Evolutionary conservation across 495 filamentous ascomycete genomes (phyloP).

Genomic region (Tricharina praecox): DNA sequence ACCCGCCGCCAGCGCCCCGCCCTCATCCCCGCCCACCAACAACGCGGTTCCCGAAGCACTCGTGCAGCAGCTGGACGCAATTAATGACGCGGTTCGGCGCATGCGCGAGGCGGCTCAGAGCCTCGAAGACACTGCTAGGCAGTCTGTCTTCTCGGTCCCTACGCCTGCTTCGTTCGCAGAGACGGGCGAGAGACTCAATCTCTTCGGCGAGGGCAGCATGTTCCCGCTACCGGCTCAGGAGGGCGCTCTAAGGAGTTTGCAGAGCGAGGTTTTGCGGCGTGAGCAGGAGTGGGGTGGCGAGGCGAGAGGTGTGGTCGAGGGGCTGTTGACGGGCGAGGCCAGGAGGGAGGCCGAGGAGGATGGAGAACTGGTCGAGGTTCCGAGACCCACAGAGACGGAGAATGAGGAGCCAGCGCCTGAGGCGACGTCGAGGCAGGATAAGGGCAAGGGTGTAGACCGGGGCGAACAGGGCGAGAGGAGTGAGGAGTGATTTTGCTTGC

Average conservation of each 20-base stretch:
- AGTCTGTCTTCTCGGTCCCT: slow-evolving; percentile 1
- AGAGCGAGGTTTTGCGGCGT: slow-evolving; percentile 13
- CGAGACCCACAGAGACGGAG: background rate
- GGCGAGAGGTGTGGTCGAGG: slow-evolving; percentile 13
- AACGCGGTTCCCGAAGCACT: too few species aligned
- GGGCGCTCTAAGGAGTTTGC: slow-evolving; percentile 11
- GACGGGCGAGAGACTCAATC: slow-evolving; percentile 9
- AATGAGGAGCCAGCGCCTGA: background rate
- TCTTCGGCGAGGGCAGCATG: slow-evolving; percentile 21
- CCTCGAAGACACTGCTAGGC: background rate
- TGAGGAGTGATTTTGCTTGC: too few species aligned
- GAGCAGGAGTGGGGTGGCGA: slow-evolving; percentile 14
- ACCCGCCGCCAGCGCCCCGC: too few species aligned
- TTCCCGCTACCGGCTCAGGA: slow-evolving; percentile 14
- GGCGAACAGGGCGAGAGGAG: background rate
- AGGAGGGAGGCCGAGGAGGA: background rate
- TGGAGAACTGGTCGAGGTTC: background rate
- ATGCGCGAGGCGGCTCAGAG: slow-evolving; percentile 9
- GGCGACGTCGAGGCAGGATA: background rate
- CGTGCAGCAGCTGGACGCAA: slow-evolving; percentile 13
- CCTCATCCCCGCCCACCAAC: too few species aligned
- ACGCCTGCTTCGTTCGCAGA: slow-evolving; percentile 11
- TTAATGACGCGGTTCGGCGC: slow-evolving; percentile 15
- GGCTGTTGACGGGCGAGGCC: slow-evolving; percentile 5
- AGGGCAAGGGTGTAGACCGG: slow-evolving; percentile 5